These are phyloP conservation scores for Meyerozyma sp. DNA, from an alignment of 1,139 yeast genomes.

Conservation along the genomic window DNA sequence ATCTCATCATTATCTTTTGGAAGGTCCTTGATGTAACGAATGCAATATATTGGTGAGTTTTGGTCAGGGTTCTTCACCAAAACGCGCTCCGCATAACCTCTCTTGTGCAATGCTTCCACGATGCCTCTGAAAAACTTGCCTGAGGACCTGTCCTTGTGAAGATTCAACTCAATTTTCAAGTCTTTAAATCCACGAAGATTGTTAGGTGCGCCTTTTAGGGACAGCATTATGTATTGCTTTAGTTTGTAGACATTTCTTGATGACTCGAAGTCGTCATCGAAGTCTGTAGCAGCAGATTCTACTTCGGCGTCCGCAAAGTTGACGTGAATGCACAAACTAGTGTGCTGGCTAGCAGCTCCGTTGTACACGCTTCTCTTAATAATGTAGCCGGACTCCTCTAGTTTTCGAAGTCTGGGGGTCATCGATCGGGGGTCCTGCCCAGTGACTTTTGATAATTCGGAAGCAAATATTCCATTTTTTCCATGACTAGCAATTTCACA, in stretches of 20 bases:
- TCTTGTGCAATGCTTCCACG: conserved; percentile 44
- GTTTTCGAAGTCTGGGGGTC: conserved; percentile 53
- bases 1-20: conserved; percentile 25
- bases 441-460: conserved; percentile 49
- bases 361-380: conserved; percentile 35
- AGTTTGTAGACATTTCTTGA: conserved; percentile 28
- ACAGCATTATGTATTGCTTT: conserved; percentile 40
- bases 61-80: conserved; percentile 48
- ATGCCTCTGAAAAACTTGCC: conserved; percentile 49
- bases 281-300: conserved; percentile 5
- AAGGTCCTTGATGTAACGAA: conserved; percentile 54
- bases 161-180: conserved; percentile 55
- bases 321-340: conserved; percentile 43
- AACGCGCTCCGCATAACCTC: conserved; percentile 54
- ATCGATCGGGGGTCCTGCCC: conserved; percentile 71
- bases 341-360: conserved; percentile 39
- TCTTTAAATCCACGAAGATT: conserved; percentile 64
- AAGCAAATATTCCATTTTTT: conserved; percentile 51
- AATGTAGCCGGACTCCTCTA: conserved; percentile 47
- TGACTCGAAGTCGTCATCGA: conserved; percentile 19
- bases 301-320: conserved; percentile 27
- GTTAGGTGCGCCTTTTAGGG: conserved; percentile 61
- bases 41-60: conserved; percentile 49
- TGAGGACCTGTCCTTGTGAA: conserved; percentile 39
- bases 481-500: conserved; percentile 52